Evolutionary conservation across 371 early-diverging fungal species (phyloP).

Genomic region (Haplosporangium sp.): DNA sequence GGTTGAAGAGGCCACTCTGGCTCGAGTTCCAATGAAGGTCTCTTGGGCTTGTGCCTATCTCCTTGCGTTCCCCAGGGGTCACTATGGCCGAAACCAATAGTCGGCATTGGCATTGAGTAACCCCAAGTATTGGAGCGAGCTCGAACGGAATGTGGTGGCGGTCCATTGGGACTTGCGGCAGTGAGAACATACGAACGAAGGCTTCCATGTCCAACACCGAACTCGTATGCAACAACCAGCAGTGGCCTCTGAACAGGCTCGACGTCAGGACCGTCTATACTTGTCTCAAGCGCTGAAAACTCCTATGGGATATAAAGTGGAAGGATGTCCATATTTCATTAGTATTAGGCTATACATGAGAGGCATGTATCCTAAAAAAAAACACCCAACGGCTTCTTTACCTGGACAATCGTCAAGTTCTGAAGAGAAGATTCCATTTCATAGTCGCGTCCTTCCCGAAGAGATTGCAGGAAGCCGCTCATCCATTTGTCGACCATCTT

Average conservation of each 20-base stretch:
- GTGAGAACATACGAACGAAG: constrained; percentile 26
- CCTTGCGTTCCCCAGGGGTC: constrained; percentile 13
- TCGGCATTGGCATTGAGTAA: constrained; percentile 19
- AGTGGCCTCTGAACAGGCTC: constrained; percentile 11
- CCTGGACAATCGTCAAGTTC: constrained; percentile 45
- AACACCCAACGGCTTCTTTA: neutral
- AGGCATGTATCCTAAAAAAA: neutral
- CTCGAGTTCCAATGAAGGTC: constrained; percentile 26
- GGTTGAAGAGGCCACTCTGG: constrained; percentile 33
- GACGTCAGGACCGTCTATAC: neutral
- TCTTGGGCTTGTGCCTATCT: neutral
- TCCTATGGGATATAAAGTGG: constrained; percentile 6
- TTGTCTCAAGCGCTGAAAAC: constrained; percentile 5
- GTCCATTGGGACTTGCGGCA: constrained; percentile 1
- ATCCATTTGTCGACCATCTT: constrained; percentile 69
- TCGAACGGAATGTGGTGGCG: constrained; percentile 29
- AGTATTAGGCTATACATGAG: too few relatives aligned
- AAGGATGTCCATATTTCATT: neutral
- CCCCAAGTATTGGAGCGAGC: constrained; percentile 46
- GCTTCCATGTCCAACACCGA: constrained; percentile 23
- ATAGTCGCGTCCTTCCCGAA: constrained; percentile 6
- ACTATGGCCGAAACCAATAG: neutral
- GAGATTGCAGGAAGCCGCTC: constrained; percentile 59
- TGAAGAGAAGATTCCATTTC: constrained; percentile 28
- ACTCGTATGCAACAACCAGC: constrained; percentile 44